These are phyloP conservation scores for Cymbopogon citratus DNA, from an alignment of 176 grass and related monocot species.

Conservation along the genomic window DNA sequence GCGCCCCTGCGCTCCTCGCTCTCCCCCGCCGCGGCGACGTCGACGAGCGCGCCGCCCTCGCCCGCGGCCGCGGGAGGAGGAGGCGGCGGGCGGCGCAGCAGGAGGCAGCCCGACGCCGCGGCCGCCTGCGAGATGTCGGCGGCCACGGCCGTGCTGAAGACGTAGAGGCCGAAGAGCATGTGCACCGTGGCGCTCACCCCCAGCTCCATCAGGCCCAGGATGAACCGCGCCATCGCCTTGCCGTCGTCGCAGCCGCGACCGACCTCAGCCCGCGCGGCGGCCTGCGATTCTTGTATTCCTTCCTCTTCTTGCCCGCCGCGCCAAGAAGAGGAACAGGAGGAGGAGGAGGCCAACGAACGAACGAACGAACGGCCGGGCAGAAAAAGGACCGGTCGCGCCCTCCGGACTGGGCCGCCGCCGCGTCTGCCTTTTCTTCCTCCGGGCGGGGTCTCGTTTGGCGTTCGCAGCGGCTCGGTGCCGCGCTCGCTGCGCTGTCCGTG, in stretches of 20 bases:
- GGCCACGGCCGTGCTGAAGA: slow-evolving; percentile 87
- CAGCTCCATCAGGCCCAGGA: slow-evolving; percentile 72
- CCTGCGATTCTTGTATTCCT: slow-evolving; percentile 22
- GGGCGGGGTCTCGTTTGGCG: not conserved
- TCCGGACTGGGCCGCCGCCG: not conserved
- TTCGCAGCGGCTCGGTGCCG: not conserved
- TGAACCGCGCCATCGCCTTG: slow-evolving; percentile 54
- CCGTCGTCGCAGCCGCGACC: no score
- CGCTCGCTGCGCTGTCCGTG: not conserved
- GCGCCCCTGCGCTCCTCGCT: slow-evolving; percentile 26
- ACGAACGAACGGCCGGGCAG: not conserved
- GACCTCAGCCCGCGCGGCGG: no score
- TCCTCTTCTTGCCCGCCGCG: not conserved
- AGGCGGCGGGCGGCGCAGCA: slow-evolving; percentile 35
- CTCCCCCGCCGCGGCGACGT: slow-evolving; percentile 33
- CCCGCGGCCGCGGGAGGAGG: not conserved
- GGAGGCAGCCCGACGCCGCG: slow-evolving; percentile 28
- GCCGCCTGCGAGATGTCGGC: slow-evolving; percentile 80
- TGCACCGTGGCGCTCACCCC: slow-evolving; percentile 73
- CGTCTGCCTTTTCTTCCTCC: not conserved
- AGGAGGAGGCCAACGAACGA: not conserved
- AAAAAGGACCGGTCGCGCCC: not conserved
- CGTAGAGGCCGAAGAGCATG: slow-evolving; percentile 82
- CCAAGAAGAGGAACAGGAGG: slow-evolving; percentile 29
- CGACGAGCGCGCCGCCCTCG: slow-evolving; percentile 24